Base-by-base conservation (phyloP, 176 grass and related monocot species). In the Phoenix dactylifera region DNA sequence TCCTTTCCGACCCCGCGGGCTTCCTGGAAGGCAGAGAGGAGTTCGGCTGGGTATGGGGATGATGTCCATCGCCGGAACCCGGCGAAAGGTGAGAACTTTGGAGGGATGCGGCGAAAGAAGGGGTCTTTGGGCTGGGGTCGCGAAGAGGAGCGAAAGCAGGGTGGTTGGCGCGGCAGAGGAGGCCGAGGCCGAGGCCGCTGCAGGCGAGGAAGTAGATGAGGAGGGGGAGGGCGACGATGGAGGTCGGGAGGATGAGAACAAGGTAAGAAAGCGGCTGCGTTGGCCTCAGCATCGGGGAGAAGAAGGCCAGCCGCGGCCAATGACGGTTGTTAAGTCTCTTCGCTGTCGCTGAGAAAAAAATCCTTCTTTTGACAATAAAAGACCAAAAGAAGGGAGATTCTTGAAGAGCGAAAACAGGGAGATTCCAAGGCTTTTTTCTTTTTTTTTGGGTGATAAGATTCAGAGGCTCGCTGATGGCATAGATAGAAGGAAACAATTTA, bases 1-100 rank as follows among this genome's bases (percentile, higher is more conserved):
- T 79, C 55, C 69, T 76, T 58, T 69, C 65, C 32, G 63, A 55
- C 44, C 51, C n/a, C 51, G 59, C 57, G 9, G 9, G 58, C 39
- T 57, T 19, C 12, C 10, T 12, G 55, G 3, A 15, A 24, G 17
- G 22, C 10, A 66, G 44, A 30, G 5, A 30, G 28, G 6, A 6
- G 28, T 30, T 51, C 10, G 64, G 51, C 3, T 49, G 25, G 19
- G 4, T 19, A 3, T 15, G 14, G 15, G 15, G 48, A 44, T 15
- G 44, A n/a, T 12, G 20, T 39, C 5, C 39, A 44, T 15, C 15
- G 49, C 18, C 15, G 18, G 62, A 54, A 51, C 23, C 17, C 7
- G 24, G 29, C 18, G 49, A 7, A 18, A 60, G 18, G 28, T 6
- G 28, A 5, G 28, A 30, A 5, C 28, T 30, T 30, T 30, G 28